phyloP scores from a whole-genome alignment of 371 early-diverging fungal species.

The Entomophthora muscae region DNA sequence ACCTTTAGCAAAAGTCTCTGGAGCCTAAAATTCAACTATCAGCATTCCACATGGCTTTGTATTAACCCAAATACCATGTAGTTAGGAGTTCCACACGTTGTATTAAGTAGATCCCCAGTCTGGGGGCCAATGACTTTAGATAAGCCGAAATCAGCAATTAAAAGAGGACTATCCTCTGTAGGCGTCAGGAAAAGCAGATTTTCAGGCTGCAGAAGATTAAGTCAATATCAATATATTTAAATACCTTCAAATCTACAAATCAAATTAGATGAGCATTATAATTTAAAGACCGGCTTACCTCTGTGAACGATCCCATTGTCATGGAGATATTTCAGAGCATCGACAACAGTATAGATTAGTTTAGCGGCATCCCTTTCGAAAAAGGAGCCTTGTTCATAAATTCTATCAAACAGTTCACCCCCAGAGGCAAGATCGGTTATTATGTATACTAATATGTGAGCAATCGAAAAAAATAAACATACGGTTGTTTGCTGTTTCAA shows the following conservation, averaged over 20 bases:
- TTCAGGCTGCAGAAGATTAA: slow-evolving; percentile 38
- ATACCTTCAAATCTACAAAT: slow-evolving; percentile 26
- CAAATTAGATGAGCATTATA: neutral
- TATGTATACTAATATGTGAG: slow-evolving; percentile 41
- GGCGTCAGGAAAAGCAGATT: slow-evolving; percentile 64
- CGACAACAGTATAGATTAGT: slow-evolving; percentile 49
- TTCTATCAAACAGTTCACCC: slow-evolving; percentile 83
- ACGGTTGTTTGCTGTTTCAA: slow-evolving; percentile 79
- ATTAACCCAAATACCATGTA: slow-evolving; percentile 34
- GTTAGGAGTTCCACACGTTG: slow-evolving; percentile 72
- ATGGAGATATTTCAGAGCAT: slow-evolving; percentile 68
- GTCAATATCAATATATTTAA: neutral
- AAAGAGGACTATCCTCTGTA: slow-evolving; percentile 44
- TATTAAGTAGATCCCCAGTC: slow-evolving; percentile 50
- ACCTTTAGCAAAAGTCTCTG: slow-evolving; percentile 56
- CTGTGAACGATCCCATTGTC: slow-evolving; percentile 72
- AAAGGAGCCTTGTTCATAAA: slow-evolving; percentile 56
- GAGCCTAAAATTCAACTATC: slow-evolving; percentile 24
- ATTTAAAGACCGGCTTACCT: slow-evolving; percentile 27
- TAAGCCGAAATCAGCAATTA: slow-evolving; percentile 80
- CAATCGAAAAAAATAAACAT: slow-evolving; percentile 17
- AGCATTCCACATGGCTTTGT: neutral
- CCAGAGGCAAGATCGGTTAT: slow-evolving; percentile 80
- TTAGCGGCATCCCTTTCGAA: slow-evolving; percentile 74
- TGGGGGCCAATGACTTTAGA: slow-evolving; percentile 63